phyloP scores from a whole-genome alignment of 352 stramenopile genomes.

The Elongisporangium anandrum region DNA sequence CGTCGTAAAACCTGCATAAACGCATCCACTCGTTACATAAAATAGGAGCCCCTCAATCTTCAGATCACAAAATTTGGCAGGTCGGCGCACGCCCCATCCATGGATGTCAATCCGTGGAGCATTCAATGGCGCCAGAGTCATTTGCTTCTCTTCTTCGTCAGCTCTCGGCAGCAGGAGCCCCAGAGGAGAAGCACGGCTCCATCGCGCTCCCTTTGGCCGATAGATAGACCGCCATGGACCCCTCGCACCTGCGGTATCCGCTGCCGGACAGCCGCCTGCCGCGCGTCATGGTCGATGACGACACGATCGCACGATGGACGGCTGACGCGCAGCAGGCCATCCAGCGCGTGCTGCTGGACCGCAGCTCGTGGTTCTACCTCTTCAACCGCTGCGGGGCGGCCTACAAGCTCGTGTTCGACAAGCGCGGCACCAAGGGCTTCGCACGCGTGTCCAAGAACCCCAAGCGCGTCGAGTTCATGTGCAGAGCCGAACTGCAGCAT shows the following conservation, averaged over 20 bases:
- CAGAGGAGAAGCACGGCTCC: not conserved
- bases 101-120: not conserved
- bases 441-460: not conserved
- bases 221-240: not conserved
- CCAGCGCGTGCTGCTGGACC: not conserved
- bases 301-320: not conserved
- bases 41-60: not conserved
- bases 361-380: not conserved
- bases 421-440: not conserved
- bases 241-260: not conserved
- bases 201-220: not conserved
- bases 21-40: not conserved
- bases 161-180: too few relatives aligned
- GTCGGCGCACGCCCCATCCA: not conserved
- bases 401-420: not conserved
- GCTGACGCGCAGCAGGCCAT: not conserved
- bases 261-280: not conserved
- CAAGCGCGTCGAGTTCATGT: not conserved
- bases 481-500: not conserved
- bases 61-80: not conserved
- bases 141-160: not conserved
- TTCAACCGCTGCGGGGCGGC: not conserved
- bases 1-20: not conserved
- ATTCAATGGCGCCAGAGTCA: not conserved
- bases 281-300: not conserved